Evolutionary conservation across 352 stramenopile species (phyloP), one percentile per base, ranked within the genome.

Genomic region (Halophytophthora polymorphica): DNA sequence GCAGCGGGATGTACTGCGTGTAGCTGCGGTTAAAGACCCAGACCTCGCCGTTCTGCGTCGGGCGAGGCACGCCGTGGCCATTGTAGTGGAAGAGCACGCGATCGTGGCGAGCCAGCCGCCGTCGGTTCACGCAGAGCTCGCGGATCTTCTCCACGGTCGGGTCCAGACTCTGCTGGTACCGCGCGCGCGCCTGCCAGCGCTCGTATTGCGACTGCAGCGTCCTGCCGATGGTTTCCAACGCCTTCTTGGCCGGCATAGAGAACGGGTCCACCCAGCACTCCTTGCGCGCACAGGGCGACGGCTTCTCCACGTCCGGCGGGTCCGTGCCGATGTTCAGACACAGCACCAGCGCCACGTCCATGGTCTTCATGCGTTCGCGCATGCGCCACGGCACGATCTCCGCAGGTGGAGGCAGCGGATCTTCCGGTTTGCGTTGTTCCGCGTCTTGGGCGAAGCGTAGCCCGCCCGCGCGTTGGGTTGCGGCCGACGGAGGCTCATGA

Each of bases 1-100:
- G 81, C 23, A 99, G 70, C 17, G 98, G 97, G 50, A 99, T 99
- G 73, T 99, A 99, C 76, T 99, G 96, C 29, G 97, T 99, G 69
- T 99, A 98, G 65, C 95, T 96, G 74, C 98, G 98, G 77, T 99
- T 98, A 69, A 99, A 99, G 18, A 99, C 91, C 97, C 97, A 99
- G 46, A 99, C 93, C 64, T 99, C 97, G 34, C 97, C 97, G 69
- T 98, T 98, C 11, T 79, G 71, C 8, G 96, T 99, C 18, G 91
- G 96, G n/a, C 92, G 69, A 25, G 97, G 97, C 17, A 99, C 97
- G 36, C 98, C 98, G 69, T 99, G 97, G 45, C 97, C 97, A 73
- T 99, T 99, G 82, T 99, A 99, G 75, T 99, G 98, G 50, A 99
- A 95, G 17, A 99, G 61, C 17, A 99, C 84, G 42, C 97, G 79